Evolutionary conservation across 2,329 filamentous ascomycete genomes (phyloP).

Genomic region (Coniochaeta sp.): DNA sequence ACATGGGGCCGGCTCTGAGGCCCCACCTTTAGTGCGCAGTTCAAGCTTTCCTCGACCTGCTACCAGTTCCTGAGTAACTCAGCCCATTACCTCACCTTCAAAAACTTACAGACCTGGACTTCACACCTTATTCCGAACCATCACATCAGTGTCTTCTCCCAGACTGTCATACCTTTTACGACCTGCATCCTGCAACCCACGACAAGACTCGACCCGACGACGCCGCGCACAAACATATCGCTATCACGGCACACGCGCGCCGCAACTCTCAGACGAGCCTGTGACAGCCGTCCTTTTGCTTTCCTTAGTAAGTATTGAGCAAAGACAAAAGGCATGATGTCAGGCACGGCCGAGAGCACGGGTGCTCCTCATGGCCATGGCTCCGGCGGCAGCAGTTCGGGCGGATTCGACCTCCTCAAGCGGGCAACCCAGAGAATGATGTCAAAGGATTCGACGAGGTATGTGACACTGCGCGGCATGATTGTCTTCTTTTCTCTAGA

Average conservation of each 20-base stretch:
- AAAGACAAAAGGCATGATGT: conserved; percentile 29
- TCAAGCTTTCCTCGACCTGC: no score
- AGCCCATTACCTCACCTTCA: neutral
- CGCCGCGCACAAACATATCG: neutral
- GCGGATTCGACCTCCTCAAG: conserved; percentile 47
- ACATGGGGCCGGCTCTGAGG: neutral
- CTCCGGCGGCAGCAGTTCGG: conserved; percentile 30
- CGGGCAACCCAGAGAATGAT: conserved; percentile 56
- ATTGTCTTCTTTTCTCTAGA: conserved; percentile 15
- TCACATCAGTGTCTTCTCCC: neutral
- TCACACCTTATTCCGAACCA: neutral
- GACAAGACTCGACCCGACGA: neutral
- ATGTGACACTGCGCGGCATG: conserved; percentile 28
- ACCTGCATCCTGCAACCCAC: no score
- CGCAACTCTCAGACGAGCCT: neutral
- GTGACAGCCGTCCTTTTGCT: neutral
- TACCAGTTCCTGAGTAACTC: neutral
- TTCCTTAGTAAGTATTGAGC: neutral
- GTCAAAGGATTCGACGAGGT: conserved; percentile 33
- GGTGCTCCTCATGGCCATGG: neutral
- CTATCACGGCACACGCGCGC: neutral
- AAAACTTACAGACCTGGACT: neutral
- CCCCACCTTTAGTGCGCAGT: neutral
- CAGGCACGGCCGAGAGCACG: conserved; percentile 30
- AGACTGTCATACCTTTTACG: neutral